phyloP scores from a whole-genome alignment of 2,329 filamentous ascomycete species.

The Ophidiomyces ophidiicola region DNA sequence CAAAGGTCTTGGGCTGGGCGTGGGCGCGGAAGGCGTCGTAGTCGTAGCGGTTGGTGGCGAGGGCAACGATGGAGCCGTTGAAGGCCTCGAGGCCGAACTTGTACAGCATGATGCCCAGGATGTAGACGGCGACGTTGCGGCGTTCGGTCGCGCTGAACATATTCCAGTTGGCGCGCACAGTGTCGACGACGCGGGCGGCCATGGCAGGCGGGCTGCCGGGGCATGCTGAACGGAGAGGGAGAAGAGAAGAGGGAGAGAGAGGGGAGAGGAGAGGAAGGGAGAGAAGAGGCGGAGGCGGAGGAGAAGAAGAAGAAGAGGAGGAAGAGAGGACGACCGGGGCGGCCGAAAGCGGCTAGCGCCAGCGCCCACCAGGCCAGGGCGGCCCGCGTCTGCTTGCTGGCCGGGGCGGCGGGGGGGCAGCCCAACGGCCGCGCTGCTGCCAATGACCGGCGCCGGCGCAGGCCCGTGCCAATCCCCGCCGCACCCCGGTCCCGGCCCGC shows the following conservation, averaged over 20 bases:
- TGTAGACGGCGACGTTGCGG: conserved; percentile 38
- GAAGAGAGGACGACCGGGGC: background rate
- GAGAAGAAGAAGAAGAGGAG: background rate
- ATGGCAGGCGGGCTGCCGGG: conserved; percentile 6
- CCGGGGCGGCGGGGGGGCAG: background rate
- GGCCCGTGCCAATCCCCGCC: conserved; percentile 9
- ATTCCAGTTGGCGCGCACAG: conserved; percentile 17
- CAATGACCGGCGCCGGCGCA: conserved; percentile 7
- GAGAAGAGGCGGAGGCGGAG: background rate
- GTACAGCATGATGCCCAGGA: conserved; percentile 41
- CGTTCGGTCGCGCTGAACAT: conserved; percentile 33
- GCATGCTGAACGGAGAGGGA: background rate
- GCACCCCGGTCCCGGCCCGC: conserved; percentile 2
- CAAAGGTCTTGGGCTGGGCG: conserved; percentile 33
- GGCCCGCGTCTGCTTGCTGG: background rate
- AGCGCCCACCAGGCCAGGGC: background rate
- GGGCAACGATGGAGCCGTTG: conserved; percentile 39
- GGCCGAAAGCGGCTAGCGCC: background rate
- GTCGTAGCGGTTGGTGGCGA: conserved; percentile 41
- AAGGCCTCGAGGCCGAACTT: conserved; percentile 43
- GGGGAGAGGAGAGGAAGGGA: background rate
- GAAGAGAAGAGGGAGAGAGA: background rate
- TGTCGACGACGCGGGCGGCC: conserved; percentile 5
- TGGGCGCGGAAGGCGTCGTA: conserved; percentile 28
- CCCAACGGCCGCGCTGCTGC: no score